A percentile compares a stretch with the other conserved stretches of the same genome.
Conservation (phyloP, 148 eudicot genomes). For the Mesembryanthemum crystallinum region DNA sequence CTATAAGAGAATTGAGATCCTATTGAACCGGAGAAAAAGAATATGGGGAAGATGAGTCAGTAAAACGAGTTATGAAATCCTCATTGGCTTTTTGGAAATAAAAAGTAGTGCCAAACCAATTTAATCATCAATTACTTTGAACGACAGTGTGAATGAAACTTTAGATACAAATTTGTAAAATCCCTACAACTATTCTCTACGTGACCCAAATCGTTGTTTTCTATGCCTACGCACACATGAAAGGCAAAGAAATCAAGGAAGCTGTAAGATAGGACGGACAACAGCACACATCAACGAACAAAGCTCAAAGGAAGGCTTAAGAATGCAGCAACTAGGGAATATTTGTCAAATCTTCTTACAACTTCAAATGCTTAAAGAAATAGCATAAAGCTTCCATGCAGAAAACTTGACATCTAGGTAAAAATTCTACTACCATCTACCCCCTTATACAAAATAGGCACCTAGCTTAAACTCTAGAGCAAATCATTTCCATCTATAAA, state of each 20-base stretch:
- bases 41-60: not conserved
- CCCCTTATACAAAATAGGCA: not conserved
- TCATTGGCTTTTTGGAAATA: too few species aligned
- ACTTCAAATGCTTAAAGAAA: not conserved
- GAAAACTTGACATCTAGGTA: not conserved
- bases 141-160: not conserved
- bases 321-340: not conserved
- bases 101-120: too few species aligned
- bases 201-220: not conserved
- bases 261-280: not conserved
- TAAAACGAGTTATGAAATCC: not conserved
- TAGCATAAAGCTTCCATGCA: not conserved
- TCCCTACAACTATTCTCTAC: not conserved
- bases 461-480: not conserved
- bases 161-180: not conserved
- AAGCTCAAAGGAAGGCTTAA: not conserved
- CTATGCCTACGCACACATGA: not conserved
- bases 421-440: not conserved
- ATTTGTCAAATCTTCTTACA: not conserved
- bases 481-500: not conserved
- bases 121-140: not conserved
- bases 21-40: not conserved
- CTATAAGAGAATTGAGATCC: too few species aligned
- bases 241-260: not conserved
- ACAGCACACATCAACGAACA: not conserved